Evolutionary conservation across 2,329 filamentous ascomycete genomes (phyloP), one percentile per base, ranked within the genome.

Genomic region (Neopestalotiopsis sp.): DNA sequence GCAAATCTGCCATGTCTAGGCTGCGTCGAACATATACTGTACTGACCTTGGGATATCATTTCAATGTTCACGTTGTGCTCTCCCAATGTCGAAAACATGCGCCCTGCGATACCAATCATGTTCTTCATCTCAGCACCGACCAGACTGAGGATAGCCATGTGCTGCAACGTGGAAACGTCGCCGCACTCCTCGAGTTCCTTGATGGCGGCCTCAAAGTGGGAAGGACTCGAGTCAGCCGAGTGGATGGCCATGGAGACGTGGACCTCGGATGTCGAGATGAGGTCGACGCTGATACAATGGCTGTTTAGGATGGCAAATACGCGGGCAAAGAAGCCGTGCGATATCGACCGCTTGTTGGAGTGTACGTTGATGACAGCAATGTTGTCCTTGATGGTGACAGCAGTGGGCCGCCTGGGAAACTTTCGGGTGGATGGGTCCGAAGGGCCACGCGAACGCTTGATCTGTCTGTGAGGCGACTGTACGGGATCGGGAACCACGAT

Each of bases 351-450:
- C 84, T 97, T 97, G 84, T 99, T 98, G 67, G 94, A 97, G 85
- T 98, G 95, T 60, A 99, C 94, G 82, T 99, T 99, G 77, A 99
- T 94, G 73, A 99, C 94, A 61, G 95, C 92, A 78, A 99, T 98
- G 78, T 94, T 92, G 81, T 96, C 93, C 84, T 99, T 99, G 84
- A 98, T 97, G 13, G 96, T 99, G 20, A 99, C 95, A 6, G 96
- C 93, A 2, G 93, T 96, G 30, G 93, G 93, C 56, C 92, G 86
- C 81, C 92, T 94, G 14, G 91, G 91, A 68, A 88, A 89, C 75
- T 86, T 87, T 12, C 85, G 81, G 40, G 88, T 75, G 7, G 86
- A 75, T 80, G 83, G 75, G 81, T 81, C 77, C 30, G 82, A 82
- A 4, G 83, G 83, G 63, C 24, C 24, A 28, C 81, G 78, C 75